Evolutionary conservation across 805 yeast species (phyloP).

Genomic region (Metschnikowia lachancei): DNA sequence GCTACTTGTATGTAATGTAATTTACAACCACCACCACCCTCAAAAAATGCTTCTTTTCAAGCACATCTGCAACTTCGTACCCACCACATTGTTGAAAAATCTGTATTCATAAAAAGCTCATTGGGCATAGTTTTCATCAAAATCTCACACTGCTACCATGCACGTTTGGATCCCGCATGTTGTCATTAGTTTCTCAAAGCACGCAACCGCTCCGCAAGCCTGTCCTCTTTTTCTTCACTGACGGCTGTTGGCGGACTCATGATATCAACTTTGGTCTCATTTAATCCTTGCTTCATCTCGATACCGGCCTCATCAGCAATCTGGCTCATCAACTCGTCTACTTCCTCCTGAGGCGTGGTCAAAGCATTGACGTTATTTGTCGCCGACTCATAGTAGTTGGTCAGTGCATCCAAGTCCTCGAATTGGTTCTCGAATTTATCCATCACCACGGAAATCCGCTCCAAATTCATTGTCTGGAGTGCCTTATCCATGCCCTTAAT

Average conservation of each 20-base stretch:
- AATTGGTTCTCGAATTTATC: constrained; percentile 95
- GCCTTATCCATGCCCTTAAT: constrained; percentile 97
- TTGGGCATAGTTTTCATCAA: no score
- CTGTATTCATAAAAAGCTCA: no score
- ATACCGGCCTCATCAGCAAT: constrained; percentile 98
- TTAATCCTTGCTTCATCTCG: constrained; percentile 82
- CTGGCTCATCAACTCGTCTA: constrained; percentile 82
- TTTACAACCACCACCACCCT: no score
- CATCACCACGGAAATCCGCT: constrained; percentile 90
- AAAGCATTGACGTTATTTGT: constrained; percentile 86
- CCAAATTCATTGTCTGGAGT: constrained; percentile 91
- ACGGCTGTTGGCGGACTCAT: constrained; percentile 41
- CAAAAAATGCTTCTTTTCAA: no score
- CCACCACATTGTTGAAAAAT: no score
- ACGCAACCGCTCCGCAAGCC: constrained; percentile 79
- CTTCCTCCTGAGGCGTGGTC: constrained; percentile 92
- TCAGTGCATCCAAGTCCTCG: constrained; percentile 91
- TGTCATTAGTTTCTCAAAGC: constrained; percentile 61
- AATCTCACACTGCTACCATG: no score
- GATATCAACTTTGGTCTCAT: constrained; percentile 55
- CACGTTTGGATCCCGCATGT: no score
- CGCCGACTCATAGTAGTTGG: constrained; percentile 88
- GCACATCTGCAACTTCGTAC: no score
- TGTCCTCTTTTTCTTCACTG: constrained; percentile 78
- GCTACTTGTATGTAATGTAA: no score